phyloP scores from a whole-genome alignment of 2,329 filamentous ascomycete genomes.

The Rutstroemia sydowiana region DNA sequence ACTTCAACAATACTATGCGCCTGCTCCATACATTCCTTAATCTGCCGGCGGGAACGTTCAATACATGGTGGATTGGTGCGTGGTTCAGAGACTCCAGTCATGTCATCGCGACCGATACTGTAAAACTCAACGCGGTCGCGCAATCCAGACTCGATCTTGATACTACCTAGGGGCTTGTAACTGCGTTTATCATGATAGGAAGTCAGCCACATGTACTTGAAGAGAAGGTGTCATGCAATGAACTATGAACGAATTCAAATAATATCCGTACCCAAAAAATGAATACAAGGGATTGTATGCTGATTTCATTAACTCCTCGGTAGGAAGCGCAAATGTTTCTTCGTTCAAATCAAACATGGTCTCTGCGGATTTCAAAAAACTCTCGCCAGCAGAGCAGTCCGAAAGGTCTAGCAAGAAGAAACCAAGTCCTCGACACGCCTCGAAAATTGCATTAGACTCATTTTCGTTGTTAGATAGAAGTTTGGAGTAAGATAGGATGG shows the following conservation, averaged over 20 bases:
- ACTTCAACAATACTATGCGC: not conserved
- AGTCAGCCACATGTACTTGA: no score
- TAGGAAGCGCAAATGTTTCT: not conserved
- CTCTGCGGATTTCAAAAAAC: not conserved
- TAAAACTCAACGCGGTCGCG: not conserved
- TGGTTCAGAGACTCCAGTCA: not conserved
- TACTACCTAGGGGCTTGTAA: not conserved
- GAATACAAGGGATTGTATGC: not conserved
- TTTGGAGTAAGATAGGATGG: not conserved
- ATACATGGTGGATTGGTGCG: not conserved
- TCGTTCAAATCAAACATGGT: not conserved
- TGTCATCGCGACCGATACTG: not conserved
- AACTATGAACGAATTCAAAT: no score
- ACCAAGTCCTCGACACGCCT: not conserved
- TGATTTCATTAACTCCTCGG: not conserved
- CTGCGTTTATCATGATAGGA: not conserved
- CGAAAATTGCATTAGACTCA: not conserved
- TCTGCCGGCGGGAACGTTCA: not conserved
- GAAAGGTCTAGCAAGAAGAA: not conserved
- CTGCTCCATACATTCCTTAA: not conserved
- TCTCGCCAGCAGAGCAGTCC: not conserved
- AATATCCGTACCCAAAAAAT: not conserved
- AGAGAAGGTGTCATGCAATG: no score
- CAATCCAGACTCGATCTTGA: not conserved
- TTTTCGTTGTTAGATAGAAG: not conserved